phyloP scores from a whole-genome alignment of 2,329 filamentous ascomycete genomes.

The Pseudonectria buxi region DNA sequence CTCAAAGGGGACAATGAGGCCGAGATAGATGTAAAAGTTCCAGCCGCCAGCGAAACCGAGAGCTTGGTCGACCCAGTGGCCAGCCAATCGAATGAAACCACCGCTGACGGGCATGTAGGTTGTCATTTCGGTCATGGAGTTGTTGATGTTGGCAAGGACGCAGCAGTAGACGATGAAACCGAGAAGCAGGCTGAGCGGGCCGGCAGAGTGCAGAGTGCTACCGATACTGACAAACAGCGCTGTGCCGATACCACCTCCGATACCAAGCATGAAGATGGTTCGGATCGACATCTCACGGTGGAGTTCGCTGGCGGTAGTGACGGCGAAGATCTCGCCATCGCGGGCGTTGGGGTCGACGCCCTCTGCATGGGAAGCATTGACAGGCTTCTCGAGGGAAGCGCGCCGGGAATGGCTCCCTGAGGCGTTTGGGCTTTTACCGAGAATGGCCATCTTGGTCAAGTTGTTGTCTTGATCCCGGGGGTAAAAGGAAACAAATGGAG shows the following conservation, averaged over 20 bases:
- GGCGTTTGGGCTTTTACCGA: not conserved
- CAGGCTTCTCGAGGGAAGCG: slow-evolving; percentile 1
- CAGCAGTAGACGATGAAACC: slow-evolving; percentile 47
- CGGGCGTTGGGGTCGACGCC: not conserved
- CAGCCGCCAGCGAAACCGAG: slow-evolving; percentile 44
- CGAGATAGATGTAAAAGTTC: slow-evolving; percentile 34
- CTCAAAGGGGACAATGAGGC: slow-evolving; percentile 31
- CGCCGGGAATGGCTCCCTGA: not conserved
- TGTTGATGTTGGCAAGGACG: slow-evolving; percentile 53
- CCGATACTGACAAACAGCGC: slow-evolving; percentile 55
- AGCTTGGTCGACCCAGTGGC: slow-evolving; percentile 57
- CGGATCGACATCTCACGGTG: slow-evolving; percentile 5
- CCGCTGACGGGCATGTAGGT: slow-evolving; percentile 53
- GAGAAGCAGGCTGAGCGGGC: slow-evolving; percentile 44
- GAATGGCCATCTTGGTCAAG: too few relatives aligned
- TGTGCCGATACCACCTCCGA: slow-evolving; percentile 48
- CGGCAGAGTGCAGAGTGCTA: slow-evolving; percentile 34
- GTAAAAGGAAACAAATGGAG: too few relatives aligned
- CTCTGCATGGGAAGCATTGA: not conserved
- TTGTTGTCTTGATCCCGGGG: too few relatives aligned
- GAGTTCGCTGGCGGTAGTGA: slow-evolving; percentile 2
- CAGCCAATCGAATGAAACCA: slow-evolving; percentile 54
- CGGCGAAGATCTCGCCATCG: slow-evolving; percentile 1
- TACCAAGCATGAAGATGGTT: slow-evolving; percentile 29
- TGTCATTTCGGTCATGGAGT: slow-evolving; percentile 57